Conservation (phyloP, 1,284 basidiomycete genomes). For the Porogramme epimiltina region DNA sequence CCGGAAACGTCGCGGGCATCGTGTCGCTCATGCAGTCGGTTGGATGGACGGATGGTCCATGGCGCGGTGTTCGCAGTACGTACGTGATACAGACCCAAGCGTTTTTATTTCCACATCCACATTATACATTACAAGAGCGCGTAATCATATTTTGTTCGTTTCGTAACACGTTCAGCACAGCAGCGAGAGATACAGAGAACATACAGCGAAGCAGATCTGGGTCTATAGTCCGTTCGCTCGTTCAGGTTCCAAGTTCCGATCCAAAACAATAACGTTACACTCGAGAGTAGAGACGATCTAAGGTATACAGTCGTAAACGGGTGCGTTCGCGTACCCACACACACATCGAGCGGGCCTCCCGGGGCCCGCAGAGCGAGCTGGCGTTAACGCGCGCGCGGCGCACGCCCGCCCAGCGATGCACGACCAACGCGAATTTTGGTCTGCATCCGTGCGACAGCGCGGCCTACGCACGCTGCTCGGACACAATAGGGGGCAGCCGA, state of each 20-base stretch:
- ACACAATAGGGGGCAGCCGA: slow-evolving; percentile 7
- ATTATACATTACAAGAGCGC: background rate
- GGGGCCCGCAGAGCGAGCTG: too few species aligned
- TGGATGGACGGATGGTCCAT: too few species aligned
- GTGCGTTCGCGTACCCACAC: too few species aligned
- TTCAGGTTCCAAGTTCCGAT: background rate
- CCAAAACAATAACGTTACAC: background rate
- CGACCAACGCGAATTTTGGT: background rate
- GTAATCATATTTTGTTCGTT: background rate
- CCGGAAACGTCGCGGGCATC: too few species aligned
- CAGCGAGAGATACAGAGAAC: background rate
- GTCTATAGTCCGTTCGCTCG: background rate
- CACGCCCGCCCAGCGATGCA: background rate
- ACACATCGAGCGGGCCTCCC: too few species aligned
- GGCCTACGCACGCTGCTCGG: slow-evolving; percentile 14
- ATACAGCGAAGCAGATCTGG: background rate
- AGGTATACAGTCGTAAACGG: too few species aligned
- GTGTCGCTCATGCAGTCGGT: background rate
- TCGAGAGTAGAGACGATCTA: too few species aligned
- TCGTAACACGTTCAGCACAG: background rate
- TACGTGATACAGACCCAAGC: too few species aligned
- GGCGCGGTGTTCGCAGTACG: too few species aligned
- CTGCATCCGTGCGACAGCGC: background rate
- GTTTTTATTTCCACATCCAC: too few species aligned
- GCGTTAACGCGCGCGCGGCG: too few species aligned